These are phyloP conservation scores for Collybia sp. DNA, from an alignment of 768 basidiomycete species.

Conservation along the genomic window DNA sequence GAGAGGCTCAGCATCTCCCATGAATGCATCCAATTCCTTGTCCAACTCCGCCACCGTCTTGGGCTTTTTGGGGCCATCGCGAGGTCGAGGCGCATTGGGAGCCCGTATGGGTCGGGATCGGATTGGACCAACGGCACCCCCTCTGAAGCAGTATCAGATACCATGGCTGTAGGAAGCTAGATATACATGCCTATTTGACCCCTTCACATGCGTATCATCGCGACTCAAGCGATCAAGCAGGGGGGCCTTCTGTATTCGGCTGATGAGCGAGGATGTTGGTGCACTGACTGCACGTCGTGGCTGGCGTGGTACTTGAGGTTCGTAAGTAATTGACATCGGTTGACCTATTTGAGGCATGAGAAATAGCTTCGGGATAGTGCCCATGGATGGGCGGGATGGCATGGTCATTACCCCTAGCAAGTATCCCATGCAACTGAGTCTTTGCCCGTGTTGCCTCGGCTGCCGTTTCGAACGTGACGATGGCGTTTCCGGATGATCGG, in stretches of 20 bases:
- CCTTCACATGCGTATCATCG: constrained; percentile 34
- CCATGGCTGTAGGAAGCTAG: too few species aligned
- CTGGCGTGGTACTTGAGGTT: constrained; percentile 41
- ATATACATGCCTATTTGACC: constrained; percentile 16
- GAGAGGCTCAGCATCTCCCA: constrained; percentile 51
- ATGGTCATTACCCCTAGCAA: constrained; percentile 70
- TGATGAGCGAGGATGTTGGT: constrained; percentile 61
- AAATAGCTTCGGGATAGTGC: constrained; percentile 3
- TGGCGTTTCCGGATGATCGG: constrained; percentile 81
- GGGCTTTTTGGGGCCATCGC: constrained; percentile 39
- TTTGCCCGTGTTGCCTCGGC: constrained; percentile 81
- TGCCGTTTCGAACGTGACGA: constrained; percentile 72
- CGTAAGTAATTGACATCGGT: constrained; percentile 69
- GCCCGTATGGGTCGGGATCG: constrained; percentile 37
- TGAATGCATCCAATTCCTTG: constrained; percentile 83
- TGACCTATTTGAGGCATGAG: constrained; percentile 45
- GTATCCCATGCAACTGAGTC: constrained; percentile 79
- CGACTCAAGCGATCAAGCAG: constrained; percentile 60
- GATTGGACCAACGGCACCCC: constrained; percentile 40
- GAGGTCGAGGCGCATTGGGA: constrained; percentile 17
- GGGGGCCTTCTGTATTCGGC: constrained; percentile 72
- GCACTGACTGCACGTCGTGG: constrained; percentile 48
- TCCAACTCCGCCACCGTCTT: constrained; percentile 84
- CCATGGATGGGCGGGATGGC: constrained; percentile 1
- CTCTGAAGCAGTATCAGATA: constrained; percentile 12